Base-by-base conservation (phyloP, 345 rosid species). In the Eucalyptus regnans region DNA sequence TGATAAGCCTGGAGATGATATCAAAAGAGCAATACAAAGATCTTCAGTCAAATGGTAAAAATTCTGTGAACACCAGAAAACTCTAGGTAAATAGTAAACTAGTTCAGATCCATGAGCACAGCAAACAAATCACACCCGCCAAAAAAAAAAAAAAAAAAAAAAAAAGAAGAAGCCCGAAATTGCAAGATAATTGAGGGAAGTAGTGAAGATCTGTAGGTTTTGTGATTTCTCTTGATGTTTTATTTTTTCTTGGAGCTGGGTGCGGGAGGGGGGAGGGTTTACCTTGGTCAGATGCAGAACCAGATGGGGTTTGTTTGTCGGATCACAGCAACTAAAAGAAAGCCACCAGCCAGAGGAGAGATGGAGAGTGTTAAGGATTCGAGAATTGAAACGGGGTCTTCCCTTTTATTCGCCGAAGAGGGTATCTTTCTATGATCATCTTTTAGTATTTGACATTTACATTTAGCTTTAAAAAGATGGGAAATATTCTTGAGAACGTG, bases 211-310 rank as follows among this genome's bases (percentile, higher is more conserved):
- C 27, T 37, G 13, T 37, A 0, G 90, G 92, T 94, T 49, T 93
- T 93, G 92, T 92, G 94, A 93, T 64, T 94, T 90, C 94, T 94
- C 93, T 93, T 92, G 87, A 92, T 92, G 90, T 92, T 93, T 90
- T 93, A 94, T 84, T 89, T 87, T 31, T 51, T 79, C 29, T 48
- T 37, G 51, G 33, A 27, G 68, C 31, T 27, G 31, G 31, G 68
- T 27, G 66, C 13, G 68, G 68, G 31, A 27, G 31, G 68, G 81
- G 23, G 44, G 4, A 33, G 41, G 76, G 12, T 33, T 71, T 33
- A 76, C 83, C 83, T 76, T 37, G 46, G 22, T 37, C 48, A 6
- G 83, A 76, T 76, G 23, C 8, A 5, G 8, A 37, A 37, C 27
- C 83, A 37, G 29, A 5, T 33, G 81, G 43, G 12, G 7, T 68